phyloP scores from a whole-genome alignment of 2,329 filamentous ascomycete species.

The Corniculantispora saksenae region DNA sequence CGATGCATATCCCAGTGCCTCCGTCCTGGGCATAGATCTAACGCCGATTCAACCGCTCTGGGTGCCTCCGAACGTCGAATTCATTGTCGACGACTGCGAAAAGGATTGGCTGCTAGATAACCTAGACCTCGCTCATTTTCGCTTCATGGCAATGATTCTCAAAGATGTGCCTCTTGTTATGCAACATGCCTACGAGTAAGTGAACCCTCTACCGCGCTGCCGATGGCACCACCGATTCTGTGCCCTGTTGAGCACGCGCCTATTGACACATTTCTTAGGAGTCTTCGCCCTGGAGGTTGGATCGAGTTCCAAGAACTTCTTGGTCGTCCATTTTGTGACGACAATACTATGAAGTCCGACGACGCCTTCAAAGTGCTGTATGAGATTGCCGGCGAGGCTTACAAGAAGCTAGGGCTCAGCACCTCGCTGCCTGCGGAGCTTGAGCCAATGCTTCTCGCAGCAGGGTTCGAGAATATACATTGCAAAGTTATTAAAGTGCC shows the following conservation, averaged over 20 bases:
- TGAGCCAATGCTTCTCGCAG: conserved; percentile 36
- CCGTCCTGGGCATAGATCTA: conserved; percentile 44
- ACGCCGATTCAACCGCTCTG: conserved; percentile 48
- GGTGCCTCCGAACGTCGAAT: conserved; percentile 61
- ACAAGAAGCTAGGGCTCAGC: conserved; percentile 41
- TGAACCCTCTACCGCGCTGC: neutral
- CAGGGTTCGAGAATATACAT: conserved; percentile 48
- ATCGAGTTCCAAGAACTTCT: conserved; percentile 52
- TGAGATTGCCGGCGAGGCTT: conserved; percentile 33
- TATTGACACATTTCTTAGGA: conserved; percentile 16
- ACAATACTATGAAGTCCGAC: conserved; percentile 44
- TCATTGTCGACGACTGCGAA: conserved; percentile 63
- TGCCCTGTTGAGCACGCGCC: neutral
- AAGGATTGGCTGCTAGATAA: conserved; percentile 56
- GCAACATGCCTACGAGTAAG: conserved; percentile 36
- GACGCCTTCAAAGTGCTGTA: conserved; percentile 39
- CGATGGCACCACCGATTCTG: no score
- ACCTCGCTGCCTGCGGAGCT: conserved; percentile 38
- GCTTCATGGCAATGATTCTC: conserved; percentile 51
- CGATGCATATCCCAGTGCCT: conserved; percentile 42
- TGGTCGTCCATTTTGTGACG: conserved; percentile 43
- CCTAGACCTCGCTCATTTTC: conserved; percentile 59
- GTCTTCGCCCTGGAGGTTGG: conserved; percentile 44
- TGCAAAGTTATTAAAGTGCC: conserved; percentile 46
- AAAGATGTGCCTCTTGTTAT: conserved; percentile 52